Percentiles rank a stretch among this genome's conserved stretches.
Conservation (phyloP, 176 grass and related monocot species). For the Carex pumila region DNA sequence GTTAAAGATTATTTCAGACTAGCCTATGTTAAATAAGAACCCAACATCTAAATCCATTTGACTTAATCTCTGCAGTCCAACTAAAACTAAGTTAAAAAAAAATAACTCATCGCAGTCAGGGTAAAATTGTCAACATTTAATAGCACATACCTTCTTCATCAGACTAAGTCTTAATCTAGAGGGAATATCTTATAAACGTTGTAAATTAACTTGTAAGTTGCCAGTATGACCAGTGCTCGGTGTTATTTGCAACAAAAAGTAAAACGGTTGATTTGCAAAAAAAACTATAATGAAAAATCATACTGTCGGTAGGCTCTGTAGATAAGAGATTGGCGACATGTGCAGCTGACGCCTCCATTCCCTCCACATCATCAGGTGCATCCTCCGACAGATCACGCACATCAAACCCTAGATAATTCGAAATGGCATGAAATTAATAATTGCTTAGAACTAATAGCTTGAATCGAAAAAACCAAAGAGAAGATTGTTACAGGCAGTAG, state of each 20-base stretch:
- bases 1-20: neutral
- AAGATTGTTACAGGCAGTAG: slow-evolving; percentile 67
- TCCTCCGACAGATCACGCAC: slow-evolving; percentile 83
- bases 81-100: neutral
- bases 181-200: neutral
- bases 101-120: neutral
- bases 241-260: neutral
- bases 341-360: slow-evolving; percentile 79
- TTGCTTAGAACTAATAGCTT: neutral
- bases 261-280: neutral
- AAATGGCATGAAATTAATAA: slow-evolving; percentile 2
- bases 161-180: neutral
- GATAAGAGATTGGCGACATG: slow-evolving; percentile 96
- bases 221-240: neutral
- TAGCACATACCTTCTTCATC: neutral
- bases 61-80: neutral
- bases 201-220: neutral
- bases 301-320: slow-evolving; percentile 85
- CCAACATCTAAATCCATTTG: slow-evolving; percentile 2
- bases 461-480: neutral
- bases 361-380: slow-evolving; percentile 64
- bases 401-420: slow-evolving; percentile 62
- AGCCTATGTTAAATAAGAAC: neutral
- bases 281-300: neutral
- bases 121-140: neutral